phyloP scores from a whole-genome alignment of 177 flowering plant genomes.

The Tripterygium wilfordii region DNA sequence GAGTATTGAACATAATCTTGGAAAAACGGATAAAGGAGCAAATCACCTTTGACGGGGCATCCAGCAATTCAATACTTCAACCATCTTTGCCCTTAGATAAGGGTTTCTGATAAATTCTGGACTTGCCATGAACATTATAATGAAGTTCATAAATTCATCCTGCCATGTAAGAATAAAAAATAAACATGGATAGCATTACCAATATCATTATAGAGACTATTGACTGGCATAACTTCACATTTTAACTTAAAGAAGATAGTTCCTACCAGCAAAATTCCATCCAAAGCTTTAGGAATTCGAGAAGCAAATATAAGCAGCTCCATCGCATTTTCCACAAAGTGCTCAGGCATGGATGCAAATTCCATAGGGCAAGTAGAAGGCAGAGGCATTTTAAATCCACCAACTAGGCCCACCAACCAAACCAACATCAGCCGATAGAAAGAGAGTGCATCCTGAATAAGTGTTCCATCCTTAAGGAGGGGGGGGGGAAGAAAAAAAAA shows the following conservation, averaged over 20 bases:
- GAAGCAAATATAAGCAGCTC: slow-evolving; percentile 93
- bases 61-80: slow-evolving; percentile 97
- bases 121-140: slow-evolving; percentile 98
- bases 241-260: background rate
- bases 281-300: slow-evolving; percentile 83
- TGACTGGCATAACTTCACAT: background rate
- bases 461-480: slow-evolving; percentile 63
- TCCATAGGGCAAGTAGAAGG: slow-evolving; percentile 82
- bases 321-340: slow-evolving; percentile 96
- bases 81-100: slow-evolving; percentile 97
- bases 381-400: slow-evolving; percentile 94
- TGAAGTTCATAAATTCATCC: slow-evolving; percentile 99
- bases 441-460: slow-evolving; percentile 79
- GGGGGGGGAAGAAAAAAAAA: background rate
- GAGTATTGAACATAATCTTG: too few species aligned
- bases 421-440: slow-evolving; percentile 90
- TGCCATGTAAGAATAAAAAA: slow-evolving; percentile 22
- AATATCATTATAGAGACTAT: too few species aligned
- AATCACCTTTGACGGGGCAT: slow-evolving; percentile 82
- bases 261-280: slow-evolving; percentile 77
- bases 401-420: slow-evolving; percentile 84
- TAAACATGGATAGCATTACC: background rate
- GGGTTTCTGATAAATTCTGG: slow-evolving; percentile 84
- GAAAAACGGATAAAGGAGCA: background rate
- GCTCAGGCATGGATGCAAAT: slow-evolving; percentile 97